Evolutionary conservation across 108 stramenopile species (phyloP).

Genomic region (Nitzschia putrida): DNA sequence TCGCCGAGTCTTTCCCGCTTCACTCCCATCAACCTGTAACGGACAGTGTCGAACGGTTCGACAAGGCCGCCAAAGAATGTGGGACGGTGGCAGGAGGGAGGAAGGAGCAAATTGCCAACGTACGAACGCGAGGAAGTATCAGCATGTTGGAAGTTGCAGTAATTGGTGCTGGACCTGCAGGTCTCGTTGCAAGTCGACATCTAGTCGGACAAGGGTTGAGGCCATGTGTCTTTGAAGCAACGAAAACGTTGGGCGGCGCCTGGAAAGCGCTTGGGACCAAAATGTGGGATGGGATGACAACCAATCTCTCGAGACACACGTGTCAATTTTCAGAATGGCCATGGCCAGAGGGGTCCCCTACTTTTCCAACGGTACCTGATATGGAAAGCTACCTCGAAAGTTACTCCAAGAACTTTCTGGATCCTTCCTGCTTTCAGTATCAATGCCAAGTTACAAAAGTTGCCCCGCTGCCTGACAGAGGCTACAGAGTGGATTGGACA

Average conservation of each 20-base stretch:
- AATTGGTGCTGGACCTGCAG: slow-evolving; percentile 76
- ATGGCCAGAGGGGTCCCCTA: slow-evolving; percentile 58
- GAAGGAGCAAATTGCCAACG: too few relatives aligned
- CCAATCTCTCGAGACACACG: slow-evolving; percentile 70
- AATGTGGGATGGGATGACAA: slow-evolving; percentile 66
- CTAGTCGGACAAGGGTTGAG: slow-evolving; percentile 51
- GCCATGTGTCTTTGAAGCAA: slow-evolving; percentile 53
- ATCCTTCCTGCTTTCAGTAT: slow-evolving; percentile 37
- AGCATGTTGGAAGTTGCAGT: slow-evolving; percentile 60
- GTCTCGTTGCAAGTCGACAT: slow-evolving; percentile 62
- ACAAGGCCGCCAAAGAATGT: too few relatives aligned
- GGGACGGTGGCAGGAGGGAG: too few relatives aligned
- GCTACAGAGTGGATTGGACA: slow-evolving; percentile 65
- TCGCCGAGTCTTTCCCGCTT: too few relatives aligned
- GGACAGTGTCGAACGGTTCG: too few relatives aligned
- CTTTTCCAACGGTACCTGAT: slow-evolving; percentile 55
- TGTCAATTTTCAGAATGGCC: slow-evolving; percentile 72
- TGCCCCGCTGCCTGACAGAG: slow-evolving; percentile 14
- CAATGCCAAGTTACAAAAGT: slow-evolving; percentile 59
- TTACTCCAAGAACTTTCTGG: slow-evolving; percentile 53
- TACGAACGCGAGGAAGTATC: too few relatives aligned
- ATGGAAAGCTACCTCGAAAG: slow-evolving; percentile 57
- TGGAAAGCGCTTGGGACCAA: slow-evolving; percentile 42
- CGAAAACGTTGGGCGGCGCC: slow-evolving; percentile 51
- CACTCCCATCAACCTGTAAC: too few relatives aligned